Percentiles rank a stretch among this genome's conserved stretches.
phyloP scores from a whole-genome alignment of 2,329 filamentous ascomycete species.

The Mycosphaerelloides madeirae region DNA sequence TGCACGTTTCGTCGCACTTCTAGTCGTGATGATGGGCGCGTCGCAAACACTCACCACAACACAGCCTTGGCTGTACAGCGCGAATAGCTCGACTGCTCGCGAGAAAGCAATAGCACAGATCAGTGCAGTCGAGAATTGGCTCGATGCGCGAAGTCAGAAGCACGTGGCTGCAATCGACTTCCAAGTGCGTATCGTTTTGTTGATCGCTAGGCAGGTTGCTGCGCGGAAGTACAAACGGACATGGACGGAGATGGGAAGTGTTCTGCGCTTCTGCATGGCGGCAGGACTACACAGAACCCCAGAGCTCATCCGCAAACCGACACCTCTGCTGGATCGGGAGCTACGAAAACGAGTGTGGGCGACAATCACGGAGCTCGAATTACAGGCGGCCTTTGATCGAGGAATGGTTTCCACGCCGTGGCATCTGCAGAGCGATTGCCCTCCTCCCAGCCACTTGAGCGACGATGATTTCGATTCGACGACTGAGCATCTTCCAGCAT shows the following conservation, averaged over 20 bases:
- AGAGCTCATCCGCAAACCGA: slow-evolving; percentile 32
- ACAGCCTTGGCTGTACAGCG: slow-evolving; percentile 35
- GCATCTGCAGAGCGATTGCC: slow-evolving; percentile 46
- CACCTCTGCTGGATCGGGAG: slow-evolving; percentile 45
- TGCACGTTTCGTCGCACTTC: slow-evolving; percentile 36
- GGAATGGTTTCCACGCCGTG: slow-evolving; percentile 47
- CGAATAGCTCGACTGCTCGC: slow-evolving; percentile 40
- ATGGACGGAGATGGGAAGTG: slow-evolving; percentile 49
- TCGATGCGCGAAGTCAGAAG: slow-evolving; percentile 47
- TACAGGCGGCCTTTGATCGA: slow-evolving; percentile 52
- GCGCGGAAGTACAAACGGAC: slow-evolving; percentile 52
- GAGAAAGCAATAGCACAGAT: slow-evolving; percentile 38
- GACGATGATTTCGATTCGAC: slow-evolving; percentile 43
- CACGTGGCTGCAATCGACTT: slow-evolving; percentile 48
- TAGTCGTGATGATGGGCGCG: slow-evolving; percentile 39
- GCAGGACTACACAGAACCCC: slow-evolving; percentile 52
- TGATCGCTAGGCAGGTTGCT: slow-evolving; percentile 48
- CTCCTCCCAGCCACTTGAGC: slow-evolving; percentile 47
- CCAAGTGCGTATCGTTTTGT: slow-evolving; percentile 48
- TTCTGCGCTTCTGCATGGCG: slow-evolving; percentile 50
- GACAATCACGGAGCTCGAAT: slow-evolving; percentile 53
- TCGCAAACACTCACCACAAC: slow-evolving; percentile 32
- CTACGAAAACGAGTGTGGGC: slow-evolving; percentile 55
- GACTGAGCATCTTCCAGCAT: slow-evolving; percentile 19
- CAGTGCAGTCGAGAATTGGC: slow-evolving; percentile 40